Evolutionary conservation across 2,329 filamentous ascomycete species (phyloP), one percentile per base, ranked within the genome.

Genomic region (Dactylellina leptospora): DNA sequence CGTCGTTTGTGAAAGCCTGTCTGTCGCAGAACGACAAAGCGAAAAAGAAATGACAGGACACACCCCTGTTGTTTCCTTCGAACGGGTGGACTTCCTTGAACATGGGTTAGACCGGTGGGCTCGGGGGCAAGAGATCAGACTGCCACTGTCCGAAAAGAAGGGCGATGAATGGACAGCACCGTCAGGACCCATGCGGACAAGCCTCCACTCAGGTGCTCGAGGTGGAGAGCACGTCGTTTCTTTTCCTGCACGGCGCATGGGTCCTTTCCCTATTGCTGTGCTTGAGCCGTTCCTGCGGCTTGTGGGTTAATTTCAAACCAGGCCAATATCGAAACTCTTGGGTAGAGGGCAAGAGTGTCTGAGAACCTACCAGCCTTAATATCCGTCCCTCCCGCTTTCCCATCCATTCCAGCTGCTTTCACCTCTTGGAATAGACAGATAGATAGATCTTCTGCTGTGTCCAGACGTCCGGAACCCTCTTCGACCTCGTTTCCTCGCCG

Each of bases 251-350:
- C 38, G n/a, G 54, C 36, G 51, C 56, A 63, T 62, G 58, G 61
- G 51, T 56, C 42, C 28, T 54, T 62, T 70, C 56, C 64, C 48
- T 70, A 50, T 58, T 50, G 42, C 42, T 63, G 58, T 63, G 44
- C 50, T 58, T 51, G 58, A 71, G 66, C 66, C 66, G 66, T 71
- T 71, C 66, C 66, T 71, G 66, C 66, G 66, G 66, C 58, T 62
- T 71, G 66, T 71, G 66, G 66, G 61, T 71, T 71, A 71, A 71
- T 71, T 71, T 71, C 66, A 59, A 71, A 62, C 66, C 33, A 71
- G 66, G 51, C 51, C 58, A 71, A 71, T 71, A 71, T 63, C 58
- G 63, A 70, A 58, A 61, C 50, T 62, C 58, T 63, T 42, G 30
- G 60, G 58, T 16, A n/a, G 36, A 40, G 36, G 18, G 18, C 3